Percentiles rank a stretch among this genome's conserved stretches.
These are phyloP conservation scores for Mimosa pudica DNA, from an alignment of 306 rosid species.

Conservation along the genomic window DNA sequence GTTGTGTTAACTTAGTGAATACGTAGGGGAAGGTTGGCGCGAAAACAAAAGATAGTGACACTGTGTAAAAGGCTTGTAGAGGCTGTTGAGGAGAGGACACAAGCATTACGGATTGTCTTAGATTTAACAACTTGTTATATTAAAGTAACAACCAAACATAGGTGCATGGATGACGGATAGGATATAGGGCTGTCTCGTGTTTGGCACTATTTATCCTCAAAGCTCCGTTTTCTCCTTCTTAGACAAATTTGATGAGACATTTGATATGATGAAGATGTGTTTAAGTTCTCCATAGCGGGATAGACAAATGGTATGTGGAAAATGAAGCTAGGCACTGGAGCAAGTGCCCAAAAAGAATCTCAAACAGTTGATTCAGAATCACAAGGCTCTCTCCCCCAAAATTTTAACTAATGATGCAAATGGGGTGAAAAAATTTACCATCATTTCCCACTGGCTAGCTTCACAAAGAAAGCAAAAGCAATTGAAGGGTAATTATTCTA, in stretches of 20 bases:
- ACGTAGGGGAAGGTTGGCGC: slow-evolving; percentile 12
- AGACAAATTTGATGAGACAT: not conserved
- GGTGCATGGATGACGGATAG: slow-evolving; percentile 41
- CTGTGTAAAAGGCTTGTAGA: slow-evolving; percentile 11
- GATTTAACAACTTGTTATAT: slow-evolving; percentile 18
- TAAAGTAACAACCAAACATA: slow-evolving; percentile 24
- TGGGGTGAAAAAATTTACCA: slow-evolving; percentile 68
- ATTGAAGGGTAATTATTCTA: slow-evolving; percentile 56
- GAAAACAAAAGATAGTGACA: slow-evolving; percentile 38
- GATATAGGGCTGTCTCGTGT: slow-evolving; percentile 35
- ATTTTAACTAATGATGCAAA: slow-evolving; percentile 55
- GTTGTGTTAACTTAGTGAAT: not conserved
- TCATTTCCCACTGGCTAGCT: slow-evolving; percentile 59
- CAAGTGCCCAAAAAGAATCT: slow-evolving; percentile 48
- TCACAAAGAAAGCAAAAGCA: slow-evolving; percentile 66
- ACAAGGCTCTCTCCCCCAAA: slow-evolving; percentile 54
- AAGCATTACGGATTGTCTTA: slow-evolving; percentile 25
- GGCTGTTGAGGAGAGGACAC: slow-evolving; percentile 27
- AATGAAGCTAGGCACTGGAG: slow-evolving; percentile 36
- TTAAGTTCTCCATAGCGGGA: slow-evolving; percentile 24
- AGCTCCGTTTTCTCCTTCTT: not conserved
- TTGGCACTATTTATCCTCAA: slow-evolving; percentile 22
- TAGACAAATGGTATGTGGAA: not conserved
- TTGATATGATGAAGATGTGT: slow-evolving; percentile 23
- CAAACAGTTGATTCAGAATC: slow-evolving; percentile 50